These are phyloP conservation scores for Ophiostoma piceae DNA, from an alignment of 2,329 filamentous ascomycete species.

Conservation along the genomic window DNA sequence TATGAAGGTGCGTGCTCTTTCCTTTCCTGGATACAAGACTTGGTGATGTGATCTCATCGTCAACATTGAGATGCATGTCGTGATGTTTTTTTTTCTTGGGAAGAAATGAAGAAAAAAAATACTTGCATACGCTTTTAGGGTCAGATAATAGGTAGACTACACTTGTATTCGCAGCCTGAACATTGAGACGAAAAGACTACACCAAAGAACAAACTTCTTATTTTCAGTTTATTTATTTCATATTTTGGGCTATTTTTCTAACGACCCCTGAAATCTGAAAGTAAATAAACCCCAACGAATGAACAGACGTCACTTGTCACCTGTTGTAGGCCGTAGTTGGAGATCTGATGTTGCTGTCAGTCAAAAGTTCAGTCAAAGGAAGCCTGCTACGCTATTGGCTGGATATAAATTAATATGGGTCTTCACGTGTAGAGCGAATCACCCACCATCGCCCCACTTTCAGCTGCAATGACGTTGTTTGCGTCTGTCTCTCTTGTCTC, in stretches of 20 bases:
- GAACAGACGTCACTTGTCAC: neutral
- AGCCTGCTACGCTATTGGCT: neutral
- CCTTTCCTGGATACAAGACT: neutral
- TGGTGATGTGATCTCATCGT: neutral
- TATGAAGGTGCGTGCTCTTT: neutral
- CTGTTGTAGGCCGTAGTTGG: neutral
- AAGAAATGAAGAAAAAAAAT: too few species aligned
- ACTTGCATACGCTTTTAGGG: too few species aligned
- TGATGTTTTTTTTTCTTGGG: too few species aligned
- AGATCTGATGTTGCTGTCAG: neutral
- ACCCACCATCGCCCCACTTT: neutral
- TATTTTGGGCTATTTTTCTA: too few species aligned
- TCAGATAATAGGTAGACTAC: too few species aligned
- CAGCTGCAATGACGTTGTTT: constrained; percentile 16
- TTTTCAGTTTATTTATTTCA: too few species aligned
- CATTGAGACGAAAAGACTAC: too few species aligned
- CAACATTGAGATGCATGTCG: neutral
- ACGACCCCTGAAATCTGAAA: too few species aligned
- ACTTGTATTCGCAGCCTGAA: too few species aligned
- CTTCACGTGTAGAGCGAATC: neutral
- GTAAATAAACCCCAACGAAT: too few species aligned
- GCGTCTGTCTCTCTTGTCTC: neutral
- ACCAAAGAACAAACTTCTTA: too few species aligned
- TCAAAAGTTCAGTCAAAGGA: neutral
- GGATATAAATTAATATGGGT: neutral